Evolutionary conservation across 331 rosid genomes (phyloP).

Genomic region (Prunus yedoensis): DNA sequence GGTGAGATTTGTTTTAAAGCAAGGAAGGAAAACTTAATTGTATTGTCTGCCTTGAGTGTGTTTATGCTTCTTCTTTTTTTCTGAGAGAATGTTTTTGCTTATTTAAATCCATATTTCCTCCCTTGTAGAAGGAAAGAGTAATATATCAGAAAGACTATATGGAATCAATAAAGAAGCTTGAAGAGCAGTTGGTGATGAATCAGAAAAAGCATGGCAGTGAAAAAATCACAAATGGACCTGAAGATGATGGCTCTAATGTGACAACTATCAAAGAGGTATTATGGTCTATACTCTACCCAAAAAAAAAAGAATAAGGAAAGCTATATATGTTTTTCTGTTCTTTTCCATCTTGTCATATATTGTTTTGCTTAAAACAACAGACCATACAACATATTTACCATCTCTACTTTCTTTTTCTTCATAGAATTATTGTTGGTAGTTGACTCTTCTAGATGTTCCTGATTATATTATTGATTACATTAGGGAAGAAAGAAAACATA

Average conservation of each 20-base stretch:
- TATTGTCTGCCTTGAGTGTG: not conserved
- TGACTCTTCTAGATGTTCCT: not conserved
- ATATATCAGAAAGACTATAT: constrained; percentile 86
- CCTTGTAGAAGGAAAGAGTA: constrained; percentile 69
- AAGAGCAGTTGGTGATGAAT: constrained; percentile 66
- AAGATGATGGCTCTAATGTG: constrained; percentile 20
- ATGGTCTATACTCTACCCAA: constrained; percentile 4
- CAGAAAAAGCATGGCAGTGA: constrained; percentile 50
- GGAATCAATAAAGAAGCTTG: constrained; percentile 92
- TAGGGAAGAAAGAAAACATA: not conserved
- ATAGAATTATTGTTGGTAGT: not conserved
- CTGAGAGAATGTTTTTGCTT: not conserved
- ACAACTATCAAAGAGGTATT: constrained; percentile 48
- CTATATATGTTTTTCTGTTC: not conserved
- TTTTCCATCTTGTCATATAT: not conserved
- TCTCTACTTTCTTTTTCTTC: not conserved
- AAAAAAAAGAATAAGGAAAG: not conserved
- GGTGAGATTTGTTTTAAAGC: not conserved
- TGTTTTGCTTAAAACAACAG: not conserved
- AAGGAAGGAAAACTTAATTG: not conserved
- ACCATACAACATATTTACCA: not conserved
- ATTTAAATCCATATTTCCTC: constrained; percentile 22
- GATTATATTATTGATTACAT: not conserved
- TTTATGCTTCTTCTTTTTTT: not conserved
- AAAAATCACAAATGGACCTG: constrained; percentile 34